Evolutionary conservation across 1,284 basidiomycete species (phyloP), one percentile per base, ranked within the genome.

Genomic region (Marasmius fiardii): DNA sequence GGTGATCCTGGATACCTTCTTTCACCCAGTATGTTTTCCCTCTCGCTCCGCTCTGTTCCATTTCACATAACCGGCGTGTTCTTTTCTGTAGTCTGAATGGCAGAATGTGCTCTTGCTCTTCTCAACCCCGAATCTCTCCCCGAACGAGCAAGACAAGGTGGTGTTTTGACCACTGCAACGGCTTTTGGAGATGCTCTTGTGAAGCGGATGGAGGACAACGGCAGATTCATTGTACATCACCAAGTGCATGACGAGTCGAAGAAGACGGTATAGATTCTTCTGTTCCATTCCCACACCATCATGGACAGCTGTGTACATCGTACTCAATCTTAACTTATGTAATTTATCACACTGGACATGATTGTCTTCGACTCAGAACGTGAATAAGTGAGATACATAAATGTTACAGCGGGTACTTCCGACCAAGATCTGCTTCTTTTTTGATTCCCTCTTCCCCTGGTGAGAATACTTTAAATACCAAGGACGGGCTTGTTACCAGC

Each of bases 1-100:
- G 90, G 90, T n/a, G 91, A 94, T 65, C 89, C 91, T 3, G 91
- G 92, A 2, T 93, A 94, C 69, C 68, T 80, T 16, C 71, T 86
- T 35, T 87, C 90, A 1, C 75, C 87, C 4, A 71, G 87, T 88
- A 63, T 51, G 79, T 68, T n/a, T 26, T 23, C 24, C 21, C 20
- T 34, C 47, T 37, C 35, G 37, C 18, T 37, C 28, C 26, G 26
- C 33, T 53, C 41, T 34, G 50, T 51, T 43, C 45, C 12, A 48
- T 6, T 28, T 52, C 33, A 24, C 35, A n/a, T 35, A 18, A 26
- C 45, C 41, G 35, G 10, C n/a, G n/a, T n/a, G n/a, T n/a, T n/a
- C n/a, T n/a, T n/a, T n/a, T 24, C 37, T n/a, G 33, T 60, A 91
- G 90, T 83, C 41, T 82, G 94, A 76, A 77, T 92, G 24, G 75